Base-by-base conservation (phyloP, 1,284 basidiomycete species). In the Pholiota adiposa region DNA sequence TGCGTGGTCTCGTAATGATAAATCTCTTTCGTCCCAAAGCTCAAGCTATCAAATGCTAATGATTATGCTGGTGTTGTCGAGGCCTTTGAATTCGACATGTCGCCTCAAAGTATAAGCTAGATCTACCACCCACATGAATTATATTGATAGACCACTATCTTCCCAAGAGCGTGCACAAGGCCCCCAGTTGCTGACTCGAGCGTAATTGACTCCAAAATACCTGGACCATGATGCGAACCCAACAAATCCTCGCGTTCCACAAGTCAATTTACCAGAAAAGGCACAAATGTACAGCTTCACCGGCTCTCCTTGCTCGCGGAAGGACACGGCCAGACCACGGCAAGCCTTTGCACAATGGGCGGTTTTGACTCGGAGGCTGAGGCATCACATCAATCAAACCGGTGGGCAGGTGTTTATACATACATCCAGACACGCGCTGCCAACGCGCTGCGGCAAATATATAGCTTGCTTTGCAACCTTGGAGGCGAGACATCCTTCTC, bases 341-440 rank as follows among this genome's bases (percentile, higher is more conserved):
- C 48, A 23, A 7, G 5, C 29, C 16, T 5, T 3, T 34, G 48
- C 29, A 50, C 48, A 50, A 50, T 50, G 48, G 48, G 48, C n/a
- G 3, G 25, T 5, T 18, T 18, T 50, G 48, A 50, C 48, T 50
- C 48, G 48, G 33, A 46, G 44, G 18, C 11, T 5, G 44, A 50
- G 31, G 48, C 48, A 50, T 50, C 48, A 50, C 29, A 50, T 50
- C 29, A 33, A 34, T 50, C 48, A 33, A 34, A 46, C 4, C 44
- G 2, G 44, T 3, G 44, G 23, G 16, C 44, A 46, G 44, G 44
- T 25, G 44, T 46, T 46, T 46, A 46, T 46, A 12, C 31, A 46
- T 46, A 12, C 31, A 34, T 50, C 27, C 19, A 50, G 27, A 50
- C 48, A 50, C 48, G 48, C 48, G 48, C 33, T 34, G 48, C 19